Conservation (phyloP, 2,329 filamentous ascomycete genomes). For the Colletotrichum simmondsii region DNA sequence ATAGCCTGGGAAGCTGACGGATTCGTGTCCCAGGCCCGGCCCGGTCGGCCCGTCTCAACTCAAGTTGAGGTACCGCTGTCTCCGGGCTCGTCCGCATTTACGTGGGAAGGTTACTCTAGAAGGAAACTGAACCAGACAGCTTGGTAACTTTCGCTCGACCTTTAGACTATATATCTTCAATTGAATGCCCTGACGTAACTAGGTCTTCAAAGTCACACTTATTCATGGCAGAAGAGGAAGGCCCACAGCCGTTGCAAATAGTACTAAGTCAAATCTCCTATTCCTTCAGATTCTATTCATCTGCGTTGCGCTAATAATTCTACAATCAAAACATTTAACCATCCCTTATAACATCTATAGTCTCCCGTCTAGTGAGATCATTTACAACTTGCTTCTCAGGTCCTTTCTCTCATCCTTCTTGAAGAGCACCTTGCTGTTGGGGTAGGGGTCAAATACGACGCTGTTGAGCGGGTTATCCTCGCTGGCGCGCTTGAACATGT, state of each 20-base stretch:
- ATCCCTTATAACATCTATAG: not conserved
- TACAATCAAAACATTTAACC: not conserved
- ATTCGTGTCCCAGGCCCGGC: not conserved
- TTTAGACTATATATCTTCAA: too few relatives aligned
- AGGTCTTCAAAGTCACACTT: too few relatives aligned
- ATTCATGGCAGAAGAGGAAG: too few relatives aligned
- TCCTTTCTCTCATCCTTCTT: constrained; percentile 65
- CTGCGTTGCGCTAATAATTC: not conserved
- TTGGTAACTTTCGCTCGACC: too few relatives aligned
- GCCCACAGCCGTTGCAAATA: too few relatives aligned
- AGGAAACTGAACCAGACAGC: too few relatives aligned
- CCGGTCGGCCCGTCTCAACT: not conserved
- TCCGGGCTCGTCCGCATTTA: too few relatives aligned
- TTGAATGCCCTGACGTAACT: too few relatives aligned
- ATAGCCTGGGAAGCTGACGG: not conserved
- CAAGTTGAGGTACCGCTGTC: not conserved
- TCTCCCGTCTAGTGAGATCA: not conserved
- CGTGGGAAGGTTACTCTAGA: too few relatives aligned
- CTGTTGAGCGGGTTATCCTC: constrained; percentile 80
- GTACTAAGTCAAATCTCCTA: too few relatives aligned
- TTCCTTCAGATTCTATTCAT: not conserved
- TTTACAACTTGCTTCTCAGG: constrained; percentile 58
- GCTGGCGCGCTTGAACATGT: constrained; percentile 78
- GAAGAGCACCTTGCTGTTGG: constrained; percentile 69
- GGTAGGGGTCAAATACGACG: constrained; percentile 78